These are phyloP conservation scores for Cordyceps pruinosa DNA, from an alignment of 2,329 filamentous ascomycete genomes.

Conservation along the genomic window DNA sequence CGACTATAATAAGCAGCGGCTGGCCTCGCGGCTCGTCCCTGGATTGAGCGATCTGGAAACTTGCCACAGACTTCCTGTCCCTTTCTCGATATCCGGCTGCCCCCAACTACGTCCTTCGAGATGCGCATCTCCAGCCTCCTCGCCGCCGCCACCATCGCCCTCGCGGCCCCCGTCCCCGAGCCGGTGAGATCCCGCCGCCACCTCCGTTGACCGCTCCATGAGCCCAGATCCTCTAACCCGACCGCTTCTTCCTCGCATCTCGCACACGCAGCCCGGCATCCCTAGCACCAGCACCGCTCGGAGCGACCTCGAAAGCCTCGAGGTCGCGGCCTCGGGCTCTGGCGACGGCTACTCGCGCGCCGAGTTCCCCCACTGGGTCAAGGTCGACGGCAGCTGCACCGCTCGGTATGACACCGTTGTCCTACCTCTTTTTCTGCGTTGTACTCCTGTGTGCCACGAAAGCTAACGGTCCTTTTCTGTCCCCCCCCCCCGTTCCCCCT, in stretches of 20 bases:
- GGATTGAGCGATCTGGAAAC: neutral
- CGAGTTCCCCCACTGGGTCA: constrained; percentile 66
- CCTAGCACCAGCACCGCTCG: constrained; percentile 52
- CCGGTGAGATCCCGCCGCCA: constrained; percentile 21
- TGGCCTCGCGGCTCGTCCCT: neutral
- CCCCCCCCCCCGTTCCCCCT: neutral
- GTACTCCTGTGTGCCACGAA: neutral
- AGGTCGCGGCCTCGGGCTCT: constrained; percentile 48
- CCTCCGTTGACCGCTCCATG: neutral
- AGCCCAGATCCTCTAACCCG: neutral
- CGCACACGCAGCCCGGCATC: constrained; percentile 46
- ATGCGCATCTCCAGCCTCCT: constrained; percentile 13
- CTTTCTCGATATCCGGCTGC: neutral
- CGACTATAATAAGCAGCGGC: neutral
- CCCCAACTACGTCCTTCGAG: neutral
- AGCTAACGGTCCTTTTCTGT: neutral
- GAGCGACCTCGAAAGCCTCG: constrained; percentile 50
- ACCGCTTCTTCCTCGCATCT: too few species aligned
- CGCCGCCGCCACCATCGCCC: constrained; percentile 16
- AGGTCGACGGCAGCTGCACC: constrained; percentile 60
- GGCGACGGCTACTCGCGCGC: constrained; percentile 55
- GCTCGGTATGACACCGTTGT: constrained; percentile 40
- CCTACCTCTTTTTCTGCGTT: neutral
- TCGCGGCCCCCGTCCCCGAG: constrained; percentile 21
- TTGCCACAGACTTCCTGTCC: neutral